Base-by-base conservation (phyloP, 2,329 filamentous ascomycete genomes). In the Clonostachys rhizophaga region DNA sequence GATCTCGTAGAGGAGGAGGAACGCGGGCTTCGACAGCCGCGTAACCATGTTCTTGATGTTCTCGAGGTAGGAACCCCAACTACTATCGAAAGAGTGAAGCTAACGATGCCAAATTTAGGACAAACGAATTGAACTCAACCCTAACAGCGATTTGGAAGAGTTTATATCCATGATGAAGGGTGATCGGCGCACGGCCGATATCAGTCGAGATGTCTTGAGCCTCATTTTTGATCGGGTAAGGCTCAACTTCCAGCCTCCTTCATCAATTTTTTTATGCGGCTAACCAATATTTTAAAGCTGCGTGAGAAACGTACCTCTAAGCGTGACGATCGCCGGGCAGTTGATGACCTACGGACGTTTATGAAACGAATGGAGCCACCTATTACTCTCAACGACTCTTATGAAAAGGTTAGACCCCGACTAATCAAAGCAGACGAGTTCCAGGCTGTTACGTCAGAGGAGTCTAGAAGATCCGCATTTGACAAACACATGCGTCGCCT, bases 1-100 rank as follows among this genome's bases (percentile, higher is more conserved):
- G 94, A 99, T 63, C 75, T 91, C 43, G 78, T 97, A 24, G 94
- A 97, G 64, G 91, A 96, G 64, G 91, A 97, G 65, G 92, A 99
- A 61, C 83, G 88, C 49, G 84, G 86, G n/a, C 74, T 96, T 43
- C 86, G 91, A 51, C 84, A 82, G 44, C 85, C 86, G 43, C 79
- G 89, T 51, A 95, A 94, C 61, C 84, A 91, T 60, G 87, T 95
- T 37, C 73, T 94, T 54, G 91, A 96, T 68, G 89, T 94, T 55
- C 77, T 96, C 56, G 89, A 95, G 75, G 89, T 94, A 67, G 74
- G 84, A 71, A 30, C 13, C 11, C 16, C 37, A 30, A 9, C 24
- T 40, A 36, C 14, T n/a, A 30, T 30, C 9, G 24, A 30, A 30
- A 10, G 24, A 30, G 9, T 30, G 24, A 30, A 30, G 24, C 24